Percentiles rank a stretch among this genome's conserved stretches.
Evolutionary conservation across 106 monocot species (phyloP).

Genomic region (Dendrobium nobile): DNA sequence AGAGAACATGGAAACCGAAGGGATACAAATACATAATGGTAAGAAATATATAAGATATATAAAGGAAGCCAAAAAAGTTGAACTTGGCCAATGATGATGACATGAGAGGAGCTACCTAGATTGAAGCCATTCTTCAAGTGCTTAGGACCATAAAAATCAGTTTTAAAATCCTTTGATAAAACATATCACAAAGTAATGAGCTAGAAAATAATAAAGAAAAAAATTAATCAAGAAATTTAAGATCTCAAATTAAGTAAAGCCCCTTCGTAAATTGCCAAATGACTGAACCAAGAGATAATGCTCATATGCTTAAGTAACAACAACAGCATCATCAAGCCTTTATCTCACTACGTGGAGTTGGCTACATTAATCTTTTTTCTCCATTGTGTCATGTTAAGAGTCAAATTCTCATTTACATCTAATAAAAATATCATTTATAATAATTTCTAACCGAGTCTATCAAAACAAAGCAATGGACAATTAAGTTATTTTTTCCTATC

Average conservation of each 20-base stretch:
- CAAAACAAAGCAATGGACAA: background rate
- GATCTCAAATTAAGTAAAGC: background rate
- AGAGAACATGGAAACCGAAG: background rate
- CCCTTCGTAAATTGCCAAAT: background rate
- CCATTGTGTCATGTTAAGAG: too few relatives aligned
- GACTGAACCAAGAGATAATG: background rate
- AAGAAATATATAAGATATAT: background rate
- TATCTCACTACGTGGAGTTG: too few relatives aligned
- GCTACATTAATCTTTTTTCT: too few relatives aligned
- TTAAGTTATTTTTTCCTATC: background rate
- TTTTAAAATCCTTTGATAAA: background rate
- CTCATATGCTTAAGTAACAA: background rate
- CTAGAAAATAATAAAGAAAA: background rate
- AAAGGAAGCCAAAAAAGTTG: background rate
- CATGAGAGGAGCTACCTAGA: background rate
- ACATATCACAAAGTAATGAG: background rate
- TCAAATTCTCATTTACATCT: too few relatives aligned
- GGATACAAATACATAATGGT: background rate
- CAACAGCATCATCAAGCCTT: too few relatives aligned
- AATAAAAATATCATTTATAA: too few relatives aligned
- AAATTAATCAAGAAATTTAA: background rate
- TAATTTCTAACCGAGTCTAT: background rate
- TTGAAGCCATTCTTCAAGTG: background rate
- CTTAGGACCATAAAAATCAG: background rate
- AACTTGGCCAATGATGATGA: too few relatives aligned